Percentiles rank a stretch among this genome's conserved stretches.
Conservation (phyloP, 257 asterid genomes). For the Rehmannia glutinosa region DNA sequence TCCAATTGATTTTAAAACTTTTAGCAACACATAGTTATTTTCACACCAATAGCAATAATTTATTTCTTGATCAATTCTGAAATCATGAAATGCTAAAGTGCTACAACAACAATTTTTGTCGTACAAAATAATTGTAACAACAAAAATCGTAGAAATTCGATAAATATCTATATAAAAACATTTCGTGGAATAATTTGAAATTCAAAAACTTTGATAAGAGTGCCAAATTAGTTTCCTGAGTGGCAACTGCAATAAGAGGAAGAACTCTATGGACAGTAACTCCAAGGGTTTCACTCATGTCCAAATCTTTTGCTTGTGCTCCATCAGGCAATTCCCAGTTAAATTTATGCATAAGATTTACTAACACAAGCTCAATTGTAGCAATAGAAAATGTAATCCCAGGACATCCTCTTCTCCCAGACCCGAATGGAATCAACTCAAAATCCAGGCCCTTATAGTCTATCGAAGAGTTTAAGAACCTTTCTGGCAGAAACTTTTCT, state of each 20-base stretch:
- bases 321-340: not conserved
- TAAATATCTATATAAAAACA: no score
- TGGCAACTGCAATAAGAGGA: not conserved
- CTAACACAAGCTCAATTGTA: not conserved
- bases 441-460: not conserved
- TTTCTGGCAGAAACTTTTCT: not conserved
- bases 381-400: not conserved
- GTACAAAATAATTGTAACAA: no score
- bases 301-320: not conserved
- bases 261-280: not conserved
- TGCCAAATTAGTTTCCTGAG: no score
- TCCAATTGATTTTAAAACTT: no score
- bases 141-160: no score
- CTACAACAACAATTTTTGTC: no score
- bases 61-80: no score
- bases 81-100: no score
- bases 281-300: not conserved
- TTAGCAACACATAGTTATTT: no score
- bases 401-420: not conserved
- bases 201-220: no score
- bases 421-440: not conserved
- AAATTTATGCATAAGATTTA: not conserved
- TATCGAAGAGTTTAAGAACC: not conserved
- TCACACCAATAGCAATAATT: no score
- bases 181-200: no score